Evolutionary conservation across 495 filamentous ascomycete species (phyloP), one percentile per base, ranked within the genome.

Genomic region (Penicillium chermesinum): DNA sequence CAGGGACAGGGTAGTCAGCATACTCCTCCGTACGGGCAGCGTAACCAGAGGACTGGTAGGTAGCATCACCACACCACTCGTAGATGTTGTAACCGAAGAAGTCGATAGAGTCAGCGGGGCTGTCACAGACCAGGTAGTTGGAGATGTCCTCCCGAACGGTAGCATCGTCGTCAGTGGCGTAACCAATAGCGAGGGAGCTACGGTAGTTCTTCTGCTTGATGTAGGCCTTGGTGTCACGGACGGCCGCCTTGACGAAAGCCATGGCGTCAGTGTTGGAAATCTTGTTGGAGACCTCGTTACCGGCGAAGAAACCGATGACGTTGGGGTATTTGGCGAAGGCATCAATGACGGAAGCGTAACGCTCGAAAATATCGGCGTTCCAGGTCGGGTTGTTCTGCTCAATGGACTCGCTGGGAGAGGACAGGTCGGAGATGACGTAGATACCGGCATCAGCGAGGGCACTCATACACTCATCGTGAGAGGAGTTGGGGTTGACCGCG

Each of bases 71-170:
- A 67, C 93, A 98, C 91, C 91, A 98, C 46, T 89, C 90, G 75
- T 97, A 97, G 75, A 97, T 95, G 74, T 98, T 98, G 83, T 96
- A 96, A 46, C 93, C 94, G 87, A 91, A 97, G 76, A 90, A 95
- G 70, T 97, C 94, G 51, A 96, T 95, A 43, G 82, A 75, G 34
- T 79, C 75, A 0, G 64, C 65, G 37, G 73, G 46, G 40, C 84
- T 69, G 53, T 89, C 89, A 63, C 93, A 98, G 76, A 95, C 86
- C 72, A 98, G 94, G 74, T 94, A 98, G 63, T 89, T 70, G 41
- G 87, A 85, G 57, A 97, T 76, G 54, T 86, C 61, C 38, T 68
- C 71, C 61, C 94, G 88, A 57, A 95, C 94, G 7, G 78, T 75
- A 9, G 81, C 67, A 59, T 95, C 88, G 57, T 98, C 93, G 64